Percentiles rank a stretch among this genome's conserved stretches.
Conservation (phyloP, 129 eudicot genomes). For the Arctium minus region DNA sequence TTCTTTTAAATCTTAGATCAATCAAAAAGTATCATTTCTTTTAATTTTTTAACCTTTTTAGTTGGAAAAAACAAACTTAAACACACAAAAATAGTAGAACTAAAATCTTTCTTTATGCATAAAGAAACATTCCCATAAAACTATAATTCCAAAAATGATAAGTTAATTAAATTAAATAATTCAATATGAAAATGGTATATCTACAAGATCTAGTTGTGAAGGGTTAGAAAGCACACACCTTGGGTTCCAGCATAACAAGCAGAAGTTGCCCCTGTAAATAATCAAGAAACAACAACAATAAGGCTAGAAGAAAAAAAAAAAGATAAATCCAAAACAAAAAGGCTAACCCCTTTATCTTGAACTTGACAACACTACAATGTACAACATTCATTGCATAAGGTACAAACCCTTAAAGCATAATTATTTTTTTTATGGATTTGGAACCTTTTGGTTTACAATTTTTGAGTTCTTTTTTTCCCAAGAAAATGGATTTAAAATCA, state of each 20-base stretch:
- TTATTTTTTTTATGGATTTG: not conserved
- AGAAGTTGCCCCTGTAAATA: conserved; percentile 50
- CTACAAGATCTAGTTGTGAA: conserved; percentile 33
- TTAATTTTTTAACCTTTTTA: conserved; percentile 18
- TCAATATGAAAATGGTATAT: not conserved
- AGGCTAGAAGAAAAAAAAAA: not conserved
- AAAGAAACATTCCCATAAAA: conserved; percentile 27
- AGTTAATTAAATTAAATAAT: conserved; percentile 1
- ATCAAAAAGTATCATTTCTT: conserved; percentile 26
- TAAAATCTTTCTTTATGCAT: conserved; percentile 20
- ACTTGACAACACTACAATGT: not conserved
- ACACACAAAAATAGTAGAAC: conserved; percentile 1
- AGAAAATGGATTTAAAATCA: not conserved
- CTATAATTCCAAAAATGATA: conserved; percentile 9
- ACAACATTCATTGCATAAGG: conserved; percentile 4
- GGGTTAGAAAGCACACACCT: conserved; percentile 43
- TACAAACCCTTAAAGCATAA: not conserved
- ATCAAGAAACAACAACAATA: conserved; percentile 7
- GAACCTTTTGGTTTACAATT: conserved; percentile 1
- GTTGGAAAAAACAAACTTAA: not conserved
- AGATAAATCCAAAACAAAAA: not conserved
- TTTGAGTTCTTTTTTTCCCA: not conserved
- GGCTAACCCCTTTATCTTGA: not conserved
- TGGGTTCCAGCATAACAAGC: conserved; percentile 51
- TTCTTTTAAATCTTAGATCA: conserved; percentile 23